Conservation (phyloP, 2,329 filamentous ascomycete species). For the Parafenestella ontariensis region DNA sequence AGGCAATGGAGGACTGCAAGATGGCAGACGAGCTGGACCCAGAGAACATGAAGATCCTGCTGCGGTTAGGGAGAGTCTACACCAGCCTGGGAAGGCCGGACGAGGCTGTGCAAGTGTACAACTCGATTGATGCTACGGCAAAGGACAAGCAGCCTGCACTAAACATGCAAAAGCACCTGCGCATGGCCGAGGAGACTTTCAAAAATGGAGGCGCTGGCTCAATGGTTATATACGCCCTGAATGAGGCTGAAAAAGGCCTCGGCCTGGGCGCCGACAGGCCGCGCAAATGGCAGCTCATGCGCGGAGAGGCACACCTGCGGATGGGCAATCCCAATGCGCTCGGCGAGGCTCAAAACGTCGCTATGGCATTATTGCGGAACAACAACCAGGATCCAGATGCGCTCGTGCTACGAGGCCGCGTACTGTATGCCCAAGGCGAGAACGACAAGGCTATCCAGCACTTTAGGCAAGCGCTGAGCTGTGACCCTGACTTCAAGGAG, state of each 20-base stretch:
- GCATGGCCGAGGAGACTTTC: slow-evolving; percentile 79
- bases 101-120: slow-evolving; percentile 84
- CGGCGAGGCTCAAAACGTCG: slow-evolving; percentile 90
- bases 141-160: slow-evolving; percentile 86
- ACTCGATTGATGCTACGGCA: slow-evolving; percentile 78
- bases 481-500: slow-evolving; percentile 89
- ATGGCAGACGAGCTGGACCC: slow-evolving; percentile 83
- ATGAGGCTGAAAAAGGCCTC: slow-evolving; percentile 84
- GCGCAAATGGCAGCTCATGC: slow-evolving; percentile 92
- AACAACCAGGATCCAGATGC: slow-evolving; percentile 96
- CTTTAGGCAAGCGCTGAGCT: slow-evolving; percentile 86
- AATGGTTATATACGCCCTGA: slow-evolving; percentile 90
- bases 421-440: slow-evolving; percentile 89
- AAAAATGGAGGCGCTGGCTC: slow-evolving; percentile 79
- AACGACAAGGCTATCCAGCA: slow-evolving; percentile 94
- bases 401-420: slow-evolving; percentile 84
- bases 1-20: slow-evolving; percentile 86
- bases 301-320: slow-evolving; percentile 88
- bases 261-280: slow-evolving; percentile 79
- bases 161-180: slow-evolving; percentile 83
- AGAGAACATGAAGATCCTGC: slow-evolving; percentile 83
- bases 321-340: slow-evolving; percentile 90
- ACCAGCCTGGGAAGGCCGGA: slow-evolving; percentile 84
- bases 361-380: slow-evolving; percentile 81
- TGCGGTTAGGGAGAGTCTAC: slow-evolving; percentile 88